Evolutionary conservation across 805 yeast genomes (phyloP), one percentile per base, ranked within the genome.

Genomic region (Candida argentea): DNA sequence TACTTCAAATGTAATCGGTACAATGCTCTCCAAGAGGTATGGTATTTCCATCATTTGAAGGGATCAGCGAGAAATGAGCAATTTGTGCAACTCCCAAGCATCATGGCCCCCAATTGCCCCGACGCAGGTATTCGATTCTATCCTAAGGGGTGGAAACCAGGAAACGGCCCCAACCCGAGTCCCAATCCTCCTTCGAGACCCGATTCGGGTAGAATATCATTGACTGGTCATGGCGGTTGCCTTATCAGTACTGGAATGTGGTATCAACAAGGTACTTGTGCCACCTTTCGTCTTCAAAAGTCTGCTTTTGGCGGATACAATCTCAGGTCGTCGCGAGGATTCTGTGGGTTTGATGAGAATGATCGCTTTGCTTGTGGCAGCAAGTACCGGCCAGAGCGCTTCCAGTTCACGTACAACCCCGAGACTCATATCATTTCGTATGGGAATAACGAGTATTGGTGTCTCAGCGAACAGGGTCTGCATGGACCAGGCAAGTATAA

Each of bases 181-280:
- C 15, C 33, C 14, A 14, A 20, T 20, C 47, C 55, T 7, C 32
- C 59, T 11, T 45, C 59, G 1, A 27, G 26, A 11, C 30, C 36
- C 3, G 42, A 41, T 5, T 31, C 36, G 12, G 33, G 36, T 6
- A 61, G 51, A 41, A 44, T 82, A 25, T 65, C 57, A 29, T 53
- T 73, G 9, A 46, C 64, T 12, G 69, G 57, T 23, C 68, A 76
- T 33, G 37, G 52, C 4, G 95, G 94, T 6, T 84, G 95, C 53
- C 57, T 89, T 33, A 89, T 87, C 44, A 72, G 81, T 35, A 81
- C 73, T 44, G 98, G 98, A 4, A 69, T 73, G 39, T 87, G 94
- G 91, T 83, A 78, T 55, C 48, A 67, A 4, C 62, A 66, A 11
- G 95, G 95, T 1, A 73, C 91, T 0, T 89, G 96, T 52, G 97